Evolutionary conservation across 495 filamentous ascomycete species (phyloP), one percentile per base, ranked within the genome.

Genomic region (Pseudevernia furfuracea): DNA sequence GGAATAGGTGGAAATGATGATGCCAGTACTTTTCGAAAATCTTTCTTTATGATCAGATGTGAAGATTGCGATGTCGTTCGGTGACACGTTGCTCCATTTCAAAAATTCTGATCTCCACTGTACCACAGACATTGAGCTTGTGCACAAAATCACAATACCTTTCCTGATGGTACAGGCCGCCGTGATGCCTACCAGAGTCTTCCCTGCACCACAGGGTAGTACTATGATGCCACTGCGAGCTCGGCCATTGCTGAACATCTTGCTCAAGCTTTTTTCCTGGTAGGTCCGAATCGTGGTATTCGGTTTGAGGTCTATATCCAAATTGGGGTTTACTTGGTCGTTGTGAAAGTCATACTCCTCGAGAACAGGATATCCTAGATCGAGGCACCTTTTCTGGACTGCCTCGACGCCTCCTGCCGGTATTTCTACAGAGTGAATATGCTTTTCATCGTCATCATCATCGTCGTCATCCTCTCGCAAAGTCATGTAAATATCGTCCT

Each of bases 271-370:
- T 77, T 96, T 93, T 76, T 99, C 94, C 75, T 99, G 95, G 70
- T 97, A 97, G 39, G 66, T 72, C 71, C 91, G 87, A 70, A 96
- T 96, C 70, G 89, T 86, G 0, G 90, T 90, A 70, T 84, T 85
- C 3, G 92, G 91, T 71, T 85, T 87, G 55, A 96, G 78, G 73
- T 97, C 92, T 67, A 99, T 97, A 59, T 97, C 90, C 3, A 97
- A 78, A 55, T 89, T 95, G 0, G 92, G 82, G 70, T 97, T 99
- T 63, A 85, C 80, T 39, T 88, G 83, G 72, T 99, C 95, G 67
- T 93, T 93, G n/a, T 92, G 83, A 74, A 97, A 97, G 71, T 97
- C 95, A 74, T 99, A 97, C 74, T 99, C 94, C 74, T 97, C 95
- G 37, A 97, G 79, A 36, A 96, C 87, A 7, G 93, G 95, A 68